Evolutionary conservation across 148 eudicot species (phyloP).

Genomic region (Persicaria tinctoria): DNA sequence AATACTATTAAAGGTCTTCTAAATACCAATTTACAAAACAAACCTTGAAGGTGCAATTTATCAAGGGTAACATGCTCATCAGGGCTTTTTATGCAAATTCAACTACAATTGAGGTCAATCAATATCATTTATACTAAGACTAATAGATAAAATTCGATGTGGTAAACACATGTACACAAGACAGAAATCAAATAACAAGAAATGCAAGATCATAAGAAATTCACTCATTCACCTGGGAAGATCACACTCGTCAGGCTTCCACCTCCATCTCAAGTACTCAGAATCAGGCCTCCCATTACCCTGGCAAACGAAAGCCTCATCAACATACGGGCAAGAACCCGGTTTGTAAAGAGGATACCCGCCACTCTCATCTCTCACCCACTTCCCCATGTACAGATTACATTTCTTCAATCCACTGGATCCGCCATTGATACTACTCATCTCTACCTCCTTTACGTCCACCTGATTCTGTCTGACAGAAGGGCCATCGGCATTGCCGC

Average conservation of each 20-base stretch:
- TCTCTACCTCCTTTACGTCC: background rate
- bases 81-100: no score
- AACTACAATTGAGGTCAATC: no score
- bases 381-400: slow-evolving; percentile 59
- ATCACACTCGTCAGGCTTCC: slow-evolving; percentile 84
- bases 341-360: slow-evolving; percentile 59
- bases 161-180: background rate
- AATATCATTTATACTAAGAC: no score
- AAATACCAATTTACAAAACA: no score
- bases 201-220: background rate
- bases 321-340: slow-evolving; percentile 84
- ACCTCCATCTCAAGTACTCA: slow-evolving; percentile 71
- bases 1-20: background rate
- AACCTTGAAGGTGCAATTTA: no score
- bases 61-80: no score
- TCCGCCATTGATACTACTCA: background rate
- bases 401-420: slow-evolving; percentile 24
- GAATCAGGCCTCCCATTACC: slow-evolving; percentile 73
- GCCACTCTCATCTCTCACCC: slow-evolving; percentile 59
- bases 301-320: slow-evolving; percentile 85
- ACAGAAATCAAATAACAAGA: background rate
- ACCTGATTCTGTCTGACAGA: background rate
- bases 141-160: no score
- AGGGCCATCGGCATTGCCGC: background rate
- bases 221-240: slow-evolving; percentile 58